phyloP scores from a whole-genome alignment of 2,329 filamentous ascomycete species.

The Trichoderma breve region DNA sequence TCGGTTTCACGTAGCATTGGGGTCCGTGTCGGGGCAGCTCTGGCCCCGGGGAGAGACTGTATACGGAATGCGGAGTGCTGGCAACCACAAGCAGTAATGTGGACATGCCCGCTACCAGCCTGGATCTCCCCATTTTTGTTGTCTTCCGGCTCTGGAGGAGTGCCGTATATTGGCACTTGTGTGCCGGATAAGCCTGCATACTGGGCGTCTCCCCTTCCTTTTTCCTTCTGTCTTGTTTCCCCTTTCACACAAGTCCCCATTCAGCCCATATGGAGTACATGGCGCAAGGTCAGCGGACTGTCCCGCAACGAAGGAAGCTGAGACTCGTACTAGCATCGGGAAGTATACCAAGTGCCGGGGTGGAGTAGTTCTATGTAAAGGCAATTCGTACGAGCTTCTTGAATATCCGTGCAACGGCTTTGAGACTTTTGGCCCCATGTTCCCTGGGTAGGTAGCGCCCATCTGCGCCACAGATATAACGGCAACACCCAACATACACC shows the following conservation, averaged over 20 bases:
- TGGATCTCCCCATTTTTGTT: background rate
- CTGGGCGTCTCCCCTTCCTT: background rate
- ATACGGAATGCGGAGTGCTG: conserved; percentile 2
- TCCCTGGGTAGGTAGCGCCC: background rate
- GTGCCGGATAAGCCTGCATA: background rate
- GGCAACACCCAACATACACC: background rate
- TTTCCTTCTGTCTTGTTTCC: background rate
- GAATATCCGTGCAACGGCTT: background rate
- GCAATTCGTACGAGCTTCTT: background rate
- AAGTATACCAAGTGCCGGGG: background rate
- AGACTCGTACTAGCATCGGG: background rate
- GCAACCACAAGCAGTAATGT: background rate
- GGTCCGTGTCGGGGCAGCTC: conserved; percentile 2
- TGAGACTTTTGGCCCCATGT: background rate
- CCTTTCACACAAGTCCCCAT: background rate
- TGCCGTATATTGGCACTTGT: background rate
- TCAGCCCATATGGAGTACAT: conserved; percentile 11
- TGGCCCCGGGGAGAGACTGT: background rate
- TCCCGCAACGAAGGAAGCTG: conserved; percentile 4
- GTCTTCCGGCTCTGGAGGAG: background rate
- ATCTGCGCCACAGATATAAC: background rate
- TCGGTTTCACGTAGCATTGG: conserved; percentile 6
- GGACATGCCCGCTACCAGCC: background rate
- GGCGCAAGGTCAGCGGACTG: conserved; percentile 6
- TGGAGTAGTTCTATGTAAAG: background rate